Percentiles rank a stretch among this genome's conserved stretches.
Conservation (phyloP, 345 rosid genomes). For the Eucalyptus paniculata region DNA sequence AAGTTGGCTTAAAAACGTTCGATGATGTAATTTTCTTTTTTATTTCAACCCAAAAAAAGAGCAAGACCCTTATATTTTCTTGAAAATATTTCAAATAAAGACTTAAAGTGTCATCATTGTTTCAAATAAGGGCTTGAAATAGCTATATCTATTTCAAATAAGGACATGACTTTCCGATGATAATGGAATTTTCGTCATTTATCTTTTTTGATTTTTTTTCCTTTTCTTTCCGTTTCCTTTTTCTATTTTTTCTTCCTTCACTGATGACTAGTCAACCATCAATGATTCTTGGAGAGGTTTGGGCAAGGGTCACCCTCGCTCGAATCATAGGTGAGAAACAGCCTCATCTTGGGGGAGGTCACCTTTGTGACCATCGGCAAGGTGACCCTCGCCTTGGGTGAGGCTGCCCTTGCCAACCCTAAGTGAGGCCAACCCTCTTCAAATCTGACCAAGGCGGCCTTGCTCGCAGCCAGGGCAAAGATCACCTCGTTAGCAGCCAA, state of each 20-base stretch:
- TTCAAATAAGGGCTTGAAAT: rapidly evolving
- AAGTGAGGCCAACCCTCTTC: rapidly evolving
- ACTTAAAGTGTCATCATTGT: too few relatives aligned
- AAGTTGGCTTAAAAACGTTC: too few relatives aligned
- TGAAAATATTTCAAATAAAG: rapidly evolving
- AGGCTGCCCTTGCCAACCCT: rapidly evolving
- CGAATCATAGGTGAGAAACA: rapidly evolving
- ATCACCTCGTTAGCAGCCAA: rapidly evolving
- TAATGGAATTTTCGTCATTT: rapidly evolving
- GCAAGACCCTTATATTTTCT: too few relatives aligned
- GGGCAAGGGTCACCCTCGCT: rapidly evolving
- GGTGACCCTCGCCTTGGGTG: too few relatives aligned
- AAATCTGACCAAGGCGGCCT: rapidly evolving
- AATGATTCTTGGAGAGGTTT: rapidly evolving
- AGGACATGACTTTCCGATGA: rapidly evolving
- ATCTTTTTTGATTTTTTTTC: rapidly evolving
- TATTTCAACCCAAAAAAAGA: too few relatives aligned
- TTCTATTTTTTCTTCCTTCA: rapidly evolving
- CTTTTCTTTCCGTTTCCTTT: rapidly evolving
- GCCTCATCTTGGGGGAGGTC: too few relatives aligned
- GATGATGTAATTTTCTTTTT: too few relatives aligned
- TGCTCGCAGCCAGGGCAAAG: rapidly evolving
- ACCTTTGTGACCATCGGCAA: rapidly evolving
- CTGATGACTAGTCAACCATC: rapidly evolving
- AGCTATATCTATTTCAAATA: rapidly evolving